Base-by-base conservation (phyloP, 202 grass and related monocot genomes). In the Dendrocalamus latiflorus region DNA sequence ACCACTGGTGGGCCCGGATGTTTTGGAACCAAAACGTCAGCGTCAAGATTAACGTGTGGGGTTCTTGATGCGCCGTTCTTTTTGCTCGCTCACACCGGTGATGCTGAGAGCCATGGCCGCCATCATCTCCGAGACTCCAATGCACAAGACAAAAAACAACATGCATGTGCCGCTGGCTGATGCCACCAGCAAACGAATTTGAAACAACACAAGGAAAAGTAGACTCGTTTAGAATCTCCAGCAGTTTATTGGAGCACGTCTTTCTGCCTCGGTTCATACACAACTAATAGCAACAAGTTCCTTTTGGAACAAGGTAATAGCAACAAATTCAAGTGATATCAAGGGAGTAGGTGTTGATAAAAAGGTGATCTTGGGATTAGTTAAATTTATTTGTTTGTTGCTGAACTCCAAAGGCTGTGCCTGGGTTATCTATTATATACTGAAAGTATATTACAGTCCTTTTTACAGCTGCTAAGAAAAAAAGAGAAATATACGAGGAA, bases 11-110 rank as follows among this genome's bases (percentile, higher is more conserved):
- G 44, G 48, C 24, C 36, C 16, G 21, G 17, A 3, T 79, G 13
- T 73, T 67, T 43, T 68, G 45, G 64, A 57, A 28, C 4, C 43
- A 56, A 85, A 45, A 80, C 55, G 45, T 82, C 72, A 0, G 4
- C 15, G 50, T 78, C 58, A 81, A 10, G 44, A 26, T 80, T 72
- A 60, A 81, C 72, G 83, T 68, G 88, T 78, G 65, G 72, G 72
- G 56, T 66, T 82, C 39, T n/a, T 30, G 82, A 13, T 8, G 25
- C 2, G 34, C 45, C 37, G 50, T 72, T 66, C 33, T 25, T 78
- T 72, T 78, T 51, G 18, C 25, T 20, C 5, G 33, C 43, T 70
- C 88, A 78, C 59, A 82, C 68, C 1, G 6, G 59, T 24, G 83
- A 74, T 58, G 73, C 47, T 60, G 79, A 79, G 53, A 82, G 48